Evolutionary conservation across 2,329 filamentous ascomycete species (phyloP).

Genomic region (Colletotrichum brevisporum): DNA sequence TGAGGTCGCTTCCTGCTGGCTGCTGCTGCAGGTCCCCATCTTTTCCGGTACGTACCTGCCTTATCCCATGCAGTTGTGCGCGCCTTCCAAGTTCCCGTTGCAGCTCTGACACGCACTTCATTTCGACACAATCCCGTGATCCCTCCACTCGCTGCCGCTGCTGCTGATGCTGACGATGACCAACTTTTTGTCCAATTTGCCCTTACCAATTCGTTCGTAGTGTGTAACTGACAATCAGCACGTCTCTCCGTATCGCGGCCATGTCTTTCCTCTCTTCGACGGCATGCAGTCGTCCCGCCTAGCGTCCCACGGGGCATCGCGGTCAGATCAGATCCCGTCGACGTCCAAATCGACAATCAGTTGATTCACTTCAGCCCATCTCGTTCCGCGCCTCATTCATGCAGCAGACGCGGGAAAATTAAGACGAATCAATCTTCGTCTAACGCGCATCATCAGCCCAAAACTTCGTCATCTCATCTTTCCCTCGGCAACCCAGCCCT

Average conservation of each 20-base stretch:
- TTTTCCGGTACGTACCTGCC: slow-evolving; percentile 16
- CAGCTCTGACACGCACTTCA: slow-evolving; percentile 27
- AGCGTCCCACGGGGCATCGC: neutral
- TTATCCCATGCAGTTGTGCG: neutral
- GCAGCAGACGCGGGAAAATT: slow-evolving; percentile 11
- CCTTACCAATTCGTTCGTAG: neutral
- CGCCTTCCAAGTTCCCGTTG: slow-evolving; percentile 34
- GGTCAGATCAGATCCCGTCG: no score
- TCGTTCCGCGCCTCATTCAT: slow-evolving; percentile 17
- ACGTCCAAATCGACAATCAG: neutral
- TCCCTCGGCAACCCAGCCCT: neutral
- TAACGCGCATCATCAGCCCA: slow-evolving; percentile 16
- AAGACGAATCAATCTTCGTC: slow-evolving; percentile 19
- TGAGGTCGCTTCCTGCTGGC: neutral
- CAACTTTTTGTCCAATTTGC: neutral
- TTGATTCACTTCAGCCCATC: slow-evolving; percentile 6
- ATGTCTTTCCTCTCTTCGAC: neutral
- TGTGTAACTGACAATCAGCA: neutral
- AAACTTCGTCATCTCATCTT: slow-evolving; percentile 33
- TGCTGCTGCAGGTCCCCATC: slow-evolving; percentile 15
- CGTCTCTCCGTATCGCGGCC: neutral
- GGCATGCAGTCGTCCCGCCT: neutral
- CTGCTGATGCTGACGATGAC: neutral
- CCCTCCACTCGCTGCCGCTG: neutral
- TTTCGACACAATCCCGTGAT: slow-evolving; percentile 18